Conservation (phyloP, 2,329 filamentous ascomycete genomes). For the Neodidymelliopsis sp. region DNA sequence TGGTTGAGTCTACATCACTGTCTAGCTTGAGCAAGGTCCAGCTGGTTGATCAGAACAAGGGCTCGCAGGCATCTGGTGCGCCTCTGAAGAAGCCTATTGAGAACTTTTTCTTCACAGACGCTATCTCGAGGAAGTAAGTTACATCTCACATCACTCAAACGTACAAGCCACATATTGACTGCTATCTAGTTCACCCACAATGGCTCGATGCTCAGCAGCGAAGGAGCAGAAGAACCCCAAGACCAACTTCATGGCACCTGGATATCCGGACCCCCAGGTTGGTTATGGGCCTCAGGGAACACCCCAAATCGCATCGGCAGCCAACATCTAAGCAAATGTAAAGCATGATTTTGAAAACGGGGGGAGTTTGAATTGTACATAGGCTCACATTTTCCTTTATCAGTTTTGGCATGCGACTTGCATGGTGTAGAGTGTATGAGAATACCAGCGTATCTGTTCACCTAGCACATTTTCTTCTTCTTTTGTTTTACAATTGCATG, state of each 20-base stretch:
- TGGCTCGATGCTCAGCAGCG: constrained; percentile 95
- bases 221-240: constrained; percentile 69
- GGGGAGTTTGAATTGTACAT: constrained; percentile 39
- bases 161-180: constrained; percentile 20
- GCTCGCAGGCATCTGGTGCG: constrained; percentile 72
- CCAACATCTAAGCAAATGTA: constrained; percentile 32
- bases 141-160: too few species aligned
- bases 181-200: constrained; percentile 81
- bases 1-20: constrained; percentile 79
- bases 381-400: constrained; percentile 36
- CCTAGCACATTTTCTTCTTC: not conserved
- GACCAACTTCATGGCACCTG: constrained; percentile 61
- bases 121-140: constrained; percentile 90
- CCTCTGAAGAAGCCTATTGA: constrained; percentile 86
- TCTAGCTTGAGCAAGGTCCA: constrained; percentile 89
- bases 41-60: constrained; percentile 96
- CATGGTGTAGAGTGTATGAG: constrained; percentile 32
- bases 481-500: too few species aligned
- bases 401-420: constrained; percentile 26
- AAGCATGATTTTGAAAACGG: constrained; percentile 21
- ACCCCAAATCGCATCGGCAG: constrained; percentile 30
- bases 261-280: constrained; percentile 52
- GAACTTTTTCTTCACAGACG: constrained; percentile 98
- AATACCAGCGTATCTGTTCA: constrained; percentile 32
- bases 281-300: constrained; percentile 47